Evolutionary conservation across 2,329 filamentous ascomycete species (phyloP), one percentile per base, ranked within the genome.

Genomic region (Zymoseptoria brevis): DNA sequence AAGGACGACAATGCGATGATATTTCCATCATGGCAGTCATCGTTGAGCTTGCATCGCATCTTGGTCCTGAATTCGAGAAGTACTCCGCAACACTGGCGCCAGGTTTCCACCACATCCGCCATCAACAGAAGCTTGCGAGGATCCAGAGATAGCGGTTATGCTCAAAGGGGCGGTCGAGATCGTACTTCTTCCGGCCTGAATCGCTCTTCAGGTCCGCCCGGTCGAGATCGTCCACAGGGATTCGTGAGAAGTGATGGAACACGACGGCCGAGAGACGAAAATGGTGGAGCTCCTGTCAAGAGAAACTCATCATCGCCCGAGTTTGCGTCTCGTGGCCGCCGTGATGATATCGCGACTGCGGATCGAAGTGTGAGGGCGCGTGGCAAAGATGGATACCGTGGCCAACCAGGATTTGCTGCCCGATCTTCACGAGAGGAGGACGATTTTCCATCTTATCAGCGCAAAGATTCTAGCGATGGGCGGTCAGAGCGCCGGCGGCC

Each of bases 51-150:
- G 21, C 55, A 53, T 51, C 54, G 60, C 59, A 59, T 60, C 54
- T 52, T 61, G 22, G 45, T 45, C 7, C 9, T 29, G 16, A 30
- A n/a, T 8, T 22, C 21, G 8, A 24, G n/a, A 29, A 7, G 19
- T 19, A 16, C 49, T 50, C 56, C 54, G 35, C 58, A 57, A 52
- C 22, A 59, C 21, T 67, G 69, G 35, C 78, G 80, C 60, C 68
- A 76, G 68, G 80, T 81, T 21, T 86, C 84, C 50, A 79, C 89
- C 49, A 82, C 79, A 60, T 87, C 87, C 8, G 87, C 87, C 50
- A 90, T 91, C 68, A 82, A 85, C 64, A 79, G 81, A 52, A 87
- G 87, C 13, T 77, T 90, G 57, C 83, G 85, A 68, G 60, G 64
- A 29, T 61, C 59, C 26, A 59, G 56, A 60, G 51, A 60, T 55